Percentiles rank a stretch among this genome's conserved stretches.
Conservation (phyloP, 208 protist genomes). For the Trichomonas gallinae region DNA sequence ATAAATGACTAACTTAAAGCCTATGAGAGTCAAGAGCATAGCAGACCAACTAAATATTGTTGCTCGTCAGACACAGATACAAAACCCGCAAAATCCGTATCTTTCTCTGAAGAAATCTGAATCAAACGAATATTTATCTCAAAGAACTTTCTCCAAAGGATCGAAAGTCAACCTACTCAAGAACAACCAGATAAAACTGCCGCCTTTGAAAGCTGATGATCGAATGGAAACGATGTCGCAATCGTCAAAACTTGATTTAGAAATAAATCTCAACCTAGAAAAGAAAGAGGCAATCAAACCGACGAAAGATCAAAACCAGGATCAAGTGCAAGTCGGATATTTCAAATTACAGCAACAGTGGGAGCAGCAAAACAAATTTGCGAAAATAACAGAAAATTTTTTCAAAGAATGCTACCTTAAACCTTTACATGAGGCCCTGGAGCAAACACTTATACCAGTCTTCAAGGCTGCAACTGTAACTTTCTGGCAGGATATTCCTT, state of each 20-base stretch:
- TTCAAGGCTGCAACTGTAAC: background rate
- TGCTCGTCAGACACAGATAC: background rate
- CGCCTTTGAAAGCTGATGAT: background rate
- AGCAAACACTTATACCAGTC: background rate
- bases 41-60: background rate
- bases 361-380: background rate
- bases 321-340: background rate
- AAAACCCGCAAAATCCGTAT: background rate
- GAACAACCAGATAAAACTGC: background rate
- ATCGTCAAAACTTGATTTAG: background rate
- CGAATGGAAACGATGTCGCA: background rate
- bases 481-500: constrained; percentile 17
- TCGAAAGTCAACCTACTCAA: background rate
- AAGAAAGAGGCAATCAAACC: background rate
- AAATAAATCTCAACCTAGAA: background rate
- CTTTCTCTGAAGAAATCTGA: background rate
- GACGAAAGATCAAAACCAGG: background rate
- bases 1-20: background rate
- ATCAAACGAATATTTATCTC: background rate
- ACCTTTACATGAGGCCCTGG: background rate
- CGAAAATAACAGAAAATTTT: background rate
- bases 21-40: background rate
- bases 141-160: background rate
- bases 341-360: background rate
- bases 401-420: background rate